Evolutionary conservation across 805 yeast genomes (phyloP).

Genomic region (Wickerhamomyces rabaulensis): DNA sequence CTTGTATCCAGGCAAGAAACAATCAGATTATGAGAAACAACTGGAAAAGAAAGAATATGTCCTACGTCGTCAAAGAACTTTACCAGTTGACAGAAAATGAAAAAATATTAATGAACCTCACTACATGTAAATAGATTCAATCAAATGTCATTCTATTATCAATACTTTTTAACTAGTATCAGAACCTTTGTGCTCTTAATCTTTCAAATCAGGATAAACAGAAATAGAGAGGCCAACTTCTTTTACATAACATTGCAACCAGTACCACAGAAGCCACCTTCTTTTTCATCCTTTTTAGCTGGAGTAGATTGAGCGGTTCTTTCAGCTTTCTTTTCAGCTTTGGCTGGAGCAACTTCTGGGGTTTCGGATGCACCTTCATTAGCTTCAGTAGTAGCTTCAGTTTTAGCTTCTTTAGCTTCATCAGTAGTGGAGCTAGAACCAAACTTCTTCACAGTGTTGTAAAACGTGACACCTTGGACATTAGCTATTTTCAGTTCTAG

Average conservation of each 20-base stretch:
- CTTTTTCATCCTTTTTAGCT: conserved; percentile 15
- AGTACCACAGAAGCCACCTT: conserved; percentile 17
- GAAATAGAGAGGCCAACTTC: not conserved
- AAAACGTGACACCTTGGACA: conserved; percentile 66
- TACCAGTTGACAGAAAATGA: conserved; percentile 41
- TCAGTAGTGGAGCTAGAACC: conserved; percentile 1
- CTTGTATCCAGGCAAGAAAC: conserved; percentile 69
- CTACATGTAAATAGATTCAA: conserved; percentile 1
- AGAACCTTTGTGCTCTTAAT: too few relatives aligned
- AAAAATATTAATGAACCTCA: not conserved
- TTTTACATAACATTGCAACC: conserved; percentile 29
- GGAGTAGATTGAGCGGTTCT: conserved; percentile 16
- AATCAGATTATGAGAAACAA: conserved; percentile 38
- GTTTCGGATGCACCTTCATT: conserved; percentile 8
- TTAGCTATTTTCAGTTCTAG: conserved; percentile 61
- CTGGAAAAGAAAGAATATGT: conserved; percentile 52
- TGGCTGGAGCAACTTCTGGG: not conserved
- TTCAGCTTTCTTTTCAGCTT: conserved; percentile 11
- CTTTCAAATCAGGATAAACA: too few relatives aligned
- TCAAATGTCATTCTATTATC: not conserved
- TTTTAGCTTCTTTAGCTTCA: conserved; percentile 1
- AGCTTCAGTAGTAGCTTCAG: conserved; percentile 8
- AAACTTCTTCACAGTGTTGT: conserved; percentile 35
- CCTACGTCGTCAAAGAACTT: conserved; percentile 46
- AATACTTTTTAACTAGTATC: too few relatives aligned